A percentile compares a stretch with the other conserved stretches of the same genome.
Conservation (phyloP, 768 basidiomycete species). For the Strobilomyces echinocephalus region DNA sequence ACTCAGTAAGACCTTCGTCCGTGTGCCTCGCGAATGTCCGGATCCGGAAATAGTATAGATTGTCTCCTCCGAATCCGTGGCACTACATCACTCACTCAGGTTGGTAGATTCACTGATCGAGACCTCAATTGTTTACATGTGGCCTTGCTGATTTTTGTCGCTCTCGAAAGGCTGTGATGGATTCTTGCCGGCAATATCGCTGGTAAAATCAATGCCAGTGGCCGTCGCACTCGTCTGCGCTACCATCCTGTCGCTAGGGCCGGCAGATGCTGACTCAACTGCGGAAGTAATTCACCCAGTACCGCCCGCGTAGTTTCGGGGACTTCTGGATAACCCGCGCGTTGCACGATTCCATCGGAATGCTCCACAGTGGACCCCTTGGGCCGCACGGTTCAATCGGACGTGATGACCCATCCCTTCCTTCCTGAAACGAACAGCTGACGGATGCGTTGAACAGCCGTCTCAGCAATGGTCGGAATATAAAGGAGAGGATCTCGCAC, state of each 20-base stretch:
- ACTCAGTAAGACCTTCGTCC: constrained; percentile 5
- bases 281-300: neutral
- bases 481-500: neutral
- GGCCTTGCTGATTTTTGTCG: neutral
- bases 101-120: neutral
- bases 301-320: neutral
- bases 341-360: constrained; percentile 25
- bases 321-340: neutral
- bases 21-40: constrained; percentile 20
- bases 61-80: neutral
- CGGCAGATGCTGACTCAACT: neutral
- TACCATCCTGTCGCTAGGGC: neutral
- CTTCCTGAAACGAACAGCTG: constrained; percentile 2
- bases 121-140: neutral
- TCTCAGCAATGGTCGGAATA: neutral
- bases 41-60: constrained; percentile 2
- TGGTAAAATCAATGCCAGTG: neutral
- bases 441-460: neutral
- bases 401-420: constrained; percentile 3
- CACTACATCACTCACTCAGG: too few relatives aligned
- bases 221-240: neutral
- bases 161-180: neutral
- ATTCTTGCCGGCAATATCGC: neutral
- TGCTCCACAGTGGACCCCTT: neutral
- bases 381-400: constrained; percentile 22